Evolutionary conservation across 2,329 filamentous ascomycete species (phyloP).

Genomic region (Exophiala bonariae): DNA sequence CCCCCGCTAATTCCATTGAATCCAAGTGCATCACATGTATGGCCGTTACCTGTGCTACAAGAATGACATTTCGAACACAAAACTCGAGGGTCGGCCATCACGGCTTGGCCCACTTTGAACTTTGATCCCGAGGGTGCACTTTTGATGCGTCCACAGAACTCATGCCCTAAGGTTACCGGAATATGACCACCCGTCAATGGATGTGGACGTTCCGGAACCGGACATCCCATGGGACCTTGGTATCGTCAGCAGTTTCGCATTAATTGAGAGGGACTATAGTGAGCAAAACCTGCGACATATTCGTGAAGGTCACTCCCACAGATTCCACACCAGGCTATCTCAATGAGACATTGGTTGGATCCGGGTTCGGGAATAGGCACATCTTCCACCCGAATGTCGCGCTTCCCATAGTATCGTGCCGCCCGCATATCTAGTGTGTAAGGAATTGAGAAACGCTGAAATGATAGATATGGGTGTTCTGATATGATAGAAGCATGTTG

Average conservation of each 20-base stretch:
- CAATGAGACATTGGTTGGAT: conserved; percentile 41
- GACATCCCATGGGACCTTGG: conserved; percentile 44
- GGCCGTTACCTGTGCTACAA: conserved; percentile 50
- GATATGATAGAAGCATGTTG: too few species aligned
- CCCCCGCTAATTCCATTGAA: conserved; percentile 47
- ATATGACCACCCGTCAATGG: conserved; percentile 52
- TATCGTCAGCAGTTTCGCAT: neutral
- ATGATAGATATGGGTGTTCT: too few species aligned
- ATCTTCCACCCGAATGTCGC: conserved; percentile 43
- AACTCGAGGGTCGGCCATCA: conserved; percentile 53
- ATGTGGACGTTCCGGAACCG: conserved; percentile 46
- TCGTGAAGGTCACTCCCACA: conserved; percentile 42
- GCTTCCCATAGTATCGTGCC: conserved; percentile 44
- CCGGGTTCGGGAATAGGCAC: conserved; percentile 40
- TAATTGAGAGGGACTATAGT: neutral
- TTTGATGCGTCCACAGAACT: conserved; percentile 50
- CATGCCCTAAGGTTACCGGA: conserved; percentile 53
- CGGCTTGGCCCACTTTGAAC: conserved; percentile 47
- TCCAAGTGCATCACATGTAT: conserved; percentile 52
- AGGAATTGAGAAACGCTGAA: too few species aligned
- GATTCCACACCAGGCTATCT: conserved; percentile 29
- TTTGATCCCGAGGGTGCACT: conserved; percentile 25
- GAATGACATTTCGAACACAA: conserved; percentile 52
- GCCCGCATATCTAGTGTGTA: conserved; percentile 38
- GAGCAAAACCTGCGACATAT: conserved; percentile 35